Base-by-base conservation (phyloP, 2,329 filamentous ascomycete genomes). In the Mycosphaerella sp. region DNA sequence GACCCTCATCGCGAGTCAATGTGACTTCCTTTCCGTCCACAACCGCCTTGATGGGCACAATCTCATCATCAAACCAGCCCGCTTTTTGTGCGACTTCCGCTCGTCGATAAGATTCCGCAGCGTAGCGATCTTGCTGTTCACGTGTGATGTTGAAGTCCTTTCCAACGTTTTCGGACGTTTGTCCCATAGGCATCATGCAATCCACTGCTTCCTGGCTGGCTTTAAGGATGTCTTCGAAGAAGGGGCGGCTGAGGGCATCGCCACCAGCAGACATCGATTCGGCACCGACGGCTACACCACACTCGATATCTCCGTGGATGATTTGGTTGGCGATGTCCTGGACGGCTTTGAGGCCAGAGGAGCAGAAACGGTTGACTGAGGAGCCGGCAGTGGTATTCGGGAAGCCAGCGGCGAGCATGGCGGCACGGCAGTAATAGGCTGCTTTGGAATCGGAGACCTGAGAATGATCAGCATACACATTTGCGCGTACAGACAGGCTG, bases 291-390 rank as follows among this genome's bases (percentile, higher is more conserved):
- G 91, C 92, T 58, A 98, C 77, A 64, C 93, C 93, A 60, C 95
- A 73, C 56, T 95, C 86, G 70, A 98, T 97, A 64, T 81, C 81
- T 58, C 91, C 90, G 48, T 78, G 75, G 55, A 79, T 72, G 72
- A 98, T 96, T 70, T 90, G 82, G 74, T 93, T 86, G 48, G 93
- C 91, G 62, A 98, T 95, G 68, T 96, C 90, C 73, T 95, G 91
- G 4, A 91, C 88, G 54, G 93, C 91, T 75, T 96, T 95, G 62
- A 98, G 84, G 36, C 93, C 93, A 0, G 91, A 96, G 38, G 89
- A 95, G 80, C 93, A 98, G 84, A 98, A 97, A 58, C 93, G 86
- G 79, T 97, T 97, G 55, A 95, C 80, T 42, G 86, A 85, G 42
- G 81, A 91, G 60, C 87, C 89, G 61, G 83, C 82, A 46, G 88